A percentile compares a stretch with the other conserved stretches of the same genome.
phyloP scores from a whole-genome alignment of 1,284 basidiomycete species.

The Ceratobasidium sp. region DNA sequence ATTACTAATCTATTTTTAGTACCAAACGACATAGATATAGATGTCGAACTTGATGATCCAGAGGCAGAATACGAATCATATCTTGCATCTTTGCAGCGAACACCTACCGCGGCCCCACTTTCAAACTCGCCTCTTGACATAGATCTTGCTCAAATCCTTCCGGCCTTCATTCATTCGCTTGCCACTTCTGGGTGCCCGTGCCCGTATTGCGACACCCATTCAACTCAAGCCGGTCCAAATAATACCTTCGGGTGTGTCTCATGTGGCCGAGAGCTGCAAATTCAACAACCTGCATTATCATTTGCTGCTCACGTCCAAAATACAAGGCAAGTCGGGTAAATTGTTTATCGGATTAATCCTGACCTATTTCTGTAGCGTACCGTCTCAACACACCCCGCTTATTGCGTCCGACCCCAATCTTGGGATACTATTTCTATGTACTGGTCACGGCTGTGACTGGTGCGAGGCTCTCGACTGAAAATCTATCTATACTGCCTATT shows the following conservation, averaged over 20 bases:
- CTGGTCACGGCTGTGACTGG: slow-evolving; percentile 31
- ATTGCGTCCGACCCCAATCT: slow-evolving; percentile 40
- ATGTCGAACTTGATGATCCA: slow-evolving; percentile 25
- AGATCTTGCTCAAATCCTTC: slow-evolving; percentile 39
- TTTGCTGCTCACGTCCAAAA: slow-evolving; percentile 33
- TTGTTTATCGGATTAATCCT: neutral
- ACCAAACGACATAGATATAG: slow-evolving; percentile 32
- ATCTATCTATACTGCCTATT: neutral
- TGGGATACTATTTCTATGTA: slow-evolving; percentile 37
- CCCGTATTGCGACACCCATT: slow-evolving; percentile 28
- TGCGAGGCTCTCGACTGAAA: slow-evolving; percentile 37
- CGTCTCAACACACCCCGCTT: slow-evolving; percentile 33
- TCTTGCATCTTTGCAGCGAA: slow-evolving; percentile 4
- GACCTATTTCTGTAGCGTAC: neutral
- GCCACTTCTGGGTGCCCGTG: slow-evolving; percentile 29
- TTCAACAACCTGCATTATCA: slow-evolving; percentile 22
- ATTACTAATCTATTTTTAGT: slow-evolving; percentile 10
- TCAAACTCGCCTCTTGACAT: slow-evolving; percentile 1
- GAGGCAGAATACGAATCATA: slow-evolving; percentile 40
- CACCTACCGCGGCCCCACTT: neutral
- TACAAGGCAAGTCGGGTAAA: neutral
- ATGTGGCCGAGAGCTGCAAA: slow-evolving; percentile 10
- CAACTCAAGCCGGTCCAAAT: slow-evolving; percentile 33
- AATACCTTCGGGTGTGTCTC: slow-evolving; percentile 33
- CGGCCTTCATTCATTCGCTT: slow-evolving; percentile 30